These are phyloP conservation scores for Tuber aestivum DNA, from an alignment of 495 filamentous ascomycete genomes.

Conservation along the genomic window DNA sequence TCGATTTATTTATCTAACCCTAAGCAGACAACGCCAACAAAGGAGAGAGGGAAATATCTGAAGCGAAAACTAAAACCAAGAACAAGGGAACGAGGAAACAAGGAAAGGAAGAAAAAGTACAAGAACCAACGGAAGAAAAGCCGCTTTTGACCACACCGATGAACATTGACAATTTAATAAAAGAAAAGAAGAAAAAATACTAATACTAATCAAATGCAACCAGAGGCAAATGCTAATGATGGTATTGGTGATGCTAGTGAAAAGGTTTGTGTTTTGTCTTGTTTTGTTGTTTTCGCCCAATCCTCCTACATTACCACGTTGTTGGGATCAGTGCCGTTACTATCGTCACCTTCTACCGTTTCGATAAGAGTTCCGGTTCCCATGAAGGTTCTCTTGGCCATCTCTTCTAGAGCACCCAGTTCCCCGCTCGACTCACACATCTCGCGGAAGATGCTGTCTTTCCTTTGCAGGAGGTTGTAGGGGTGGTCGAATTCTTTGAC, in stretches of 20 bases:
- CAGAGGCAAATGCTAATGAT: neutral
- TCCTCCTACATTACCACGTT: neutral
- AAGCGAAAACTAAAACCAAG: neutral
- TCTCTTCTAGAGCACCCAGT: slow-evolving; percentile 61
- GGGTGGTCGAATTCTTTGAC: slow-evolving; percentile 88
- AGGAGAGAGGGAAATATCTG: neutral
- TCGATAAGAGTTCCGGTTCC: slow-evolving; percentile 23
- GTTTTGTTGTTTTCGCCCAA: neutral
- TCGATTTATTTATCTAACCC: neutral
- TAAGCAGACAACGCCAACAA: neutral
- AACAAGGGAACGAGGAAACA: neutral
- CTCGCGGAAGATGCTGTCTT: slow-evolving; percentile 66
- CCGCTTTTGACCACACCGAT: neutral
- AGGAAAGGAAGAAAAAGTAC: neutral
- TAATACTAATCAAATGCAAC: neutral
- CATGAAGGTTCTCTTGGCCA: slow-evolving; percentile 66
- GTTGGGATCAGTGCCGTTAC: neutral
- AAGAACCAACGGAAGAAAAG: neutral
- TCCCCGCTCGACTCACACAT: slow-evolving; percentile 98
- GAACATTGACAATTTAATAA: neutral
- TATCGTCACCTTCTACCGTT: slow-evolving; percentile 5
- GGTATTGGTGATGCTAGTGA: neutral
- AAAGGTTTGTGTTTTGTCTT: neutral
- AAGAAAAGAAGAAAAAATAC: neutral
- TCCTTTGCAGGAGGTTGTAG: slow-evolving; percentile 63